Evolutionary conservation across 2,329 filamentous ascomycete genomes (phyloP).

Genomic region (Ramularia endophylla): DNA sequence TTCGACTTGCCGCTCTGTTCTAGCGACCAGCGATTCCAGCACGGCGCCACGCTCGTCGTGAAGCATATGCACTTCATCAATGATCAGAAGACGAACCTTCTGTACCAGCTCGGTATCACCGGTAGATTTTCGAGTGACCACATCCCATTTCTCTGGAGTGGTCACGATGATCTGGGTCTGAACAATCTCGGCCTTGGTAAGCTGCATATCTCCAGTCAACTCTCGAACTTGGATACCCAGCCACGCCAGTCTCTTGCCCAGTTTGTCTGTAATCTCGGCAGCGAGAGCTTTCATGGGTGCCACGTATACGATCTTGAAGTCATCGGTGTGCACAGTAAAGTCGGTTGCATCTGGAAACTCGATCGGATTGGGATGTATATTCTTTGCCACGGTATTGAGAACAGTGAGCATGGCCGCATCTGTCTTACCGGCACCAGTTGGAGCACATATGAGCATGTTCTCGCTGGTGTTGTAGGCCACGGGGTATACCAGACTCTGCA

Average conservation of each 20-base stretch:
- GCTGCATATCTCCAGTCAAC: constrained; percentile 96
- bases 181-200: constrained; percentile 93
- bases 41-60: constrained; percentile 97
- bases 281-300: constrained; percentile 98
- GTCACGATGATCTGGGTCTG: constrained; percentile 98
- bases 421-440: constrained; percentile 92
- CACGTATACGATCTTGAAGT: constrained; percentile 98
- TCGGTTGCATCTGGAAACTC: constrained; percentile 68
- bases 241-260: constrained; percentile 89
- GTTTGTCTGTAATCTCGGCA: constrained; percentile 91
- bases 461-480: constrained; percentile 94
- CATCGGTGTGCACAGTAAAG: constrained; percentile 74
- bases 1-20: constrained; percentile 93
- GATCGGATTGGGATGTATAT: constrained; percentile 71
- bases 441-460: constrained; percentile 98
- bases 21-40: constrained; percentile 87
- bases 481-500: constrained; percentile 95
- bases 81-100: constrained; percentile 91
- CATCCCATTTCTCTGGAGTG: constrained; percentile 98
- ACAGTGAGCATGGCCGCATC: constrained; percentile 97
- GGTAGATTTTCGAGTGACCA: constrained; percentile 93
- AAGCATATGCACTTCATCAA: constrained; percentile 99
- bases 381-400: constrained; percentile 81
- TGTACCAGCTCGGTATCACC: constrained; percentile 97
- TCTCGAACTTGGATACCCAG: constrained; percentile 87